These are phyloP conservation scores for Wickerhamiella kurtzmanii DNA, from an alignment of 805 yeast species.

Conservation along the genomic window DNA sequence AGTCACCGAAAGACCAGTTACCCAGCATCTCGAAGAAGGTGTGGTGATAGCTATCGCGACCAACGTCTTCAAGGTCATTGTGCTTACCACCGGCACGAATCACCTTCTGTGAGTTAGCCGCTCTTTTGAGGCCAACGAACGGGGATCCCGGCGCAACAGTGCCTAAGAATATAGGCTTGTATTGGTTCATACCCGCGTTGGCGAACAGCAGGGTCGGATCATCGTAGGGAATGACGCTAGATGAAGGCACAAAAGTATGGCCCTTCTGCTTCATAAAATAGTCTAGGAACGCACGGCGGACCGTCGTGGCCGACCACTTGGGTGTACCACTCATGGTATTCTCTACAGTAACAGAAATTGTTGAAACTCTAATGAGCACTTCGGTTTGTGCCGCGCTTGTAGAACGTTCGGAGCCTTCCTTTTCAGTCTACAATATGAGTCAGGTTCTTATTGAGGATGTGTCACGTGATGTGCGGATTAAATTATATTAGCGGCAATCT, in stretches of 20 bases:
- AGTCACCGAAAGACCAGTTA: slow-evolving; percentile 99
- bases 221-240: slow-evolving; percentile 93
- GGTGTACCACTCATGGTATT: background rate
- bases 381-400: background rate
- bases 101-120: slow-evolving; percentile 94
- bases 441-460: too few species aligned
- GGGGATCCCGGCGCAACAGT: slow-evolving; percentile 92
- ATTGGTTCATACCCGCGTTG: slow-evolving; percentile 99
- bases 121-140: slow-evolving; percentile 70
- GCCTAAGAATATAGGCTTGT: slow-evolving; percentile 93
- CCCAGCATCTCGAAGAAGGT: slow-evolving; percentile 99
- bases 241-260: slow-evolving; percentile 80
- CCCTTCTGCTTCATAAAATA: slow-evolving; percentile 49
- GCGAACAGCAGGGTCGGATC: slow-evolving; percentile 95
- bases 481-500: background rate
- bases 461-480: background rate
- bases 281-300: slow-evolving; percentile 75
- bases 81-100: slow-evolving; percentile 99
- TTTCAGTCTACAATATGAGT: too few species aligned
- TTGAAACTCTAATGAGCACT: background rate
- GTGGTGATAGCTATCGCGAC: slow-evolving; percentile 94
- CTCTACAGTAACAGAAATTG: background rate
- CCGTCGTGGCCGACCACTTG: slow-evolving; percentile 30
- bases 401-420: too few species aligned
- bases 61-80: slow-evolving; percentile 92